These are phyloP conservation scores for Argentina anserina DNA, from an alignment of 306 rosid species.

Conservation along the genomic window DNA sequence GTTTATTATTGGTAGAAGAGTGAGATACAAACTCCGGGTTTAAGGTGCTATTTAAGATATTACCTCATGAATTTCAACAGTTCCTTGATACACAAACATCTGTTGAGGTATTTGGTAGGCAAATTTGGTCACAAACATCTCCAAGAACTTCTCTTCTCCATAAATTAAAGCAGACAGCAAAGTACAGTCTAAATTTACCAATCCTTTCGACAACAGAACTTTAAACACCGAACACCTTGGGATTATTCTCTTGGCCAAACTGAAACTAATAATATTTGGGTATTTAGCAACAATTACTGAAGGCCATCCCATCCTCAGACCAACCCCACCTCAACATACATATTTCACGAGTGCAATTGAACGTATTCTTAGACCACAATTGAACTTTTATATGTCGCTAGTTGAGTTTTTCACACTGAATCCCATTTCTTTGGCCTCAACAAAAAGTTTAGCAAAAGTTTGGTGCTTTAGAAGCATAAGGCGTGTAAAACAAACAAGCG, in stretches of 20 bases:
- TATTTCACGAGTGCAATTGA: conserved; percentile 27
- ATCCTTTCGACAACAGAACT: too few species aligned
- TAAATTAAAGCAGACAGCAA: too few species aligned
- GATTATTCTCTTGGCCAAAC: background rate
- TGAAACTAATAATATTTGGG: background rate
- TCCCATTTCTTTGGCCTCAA: conserved; percentile 35
- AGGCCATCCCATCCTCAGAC: conserved; percentile 28
- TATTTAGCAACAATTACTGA: background rate
- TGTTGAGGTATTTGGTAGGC: too few species aligned
- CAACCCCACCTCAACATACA: conserved; percentile 51
- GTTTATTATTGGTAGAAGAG: too few species aligned
- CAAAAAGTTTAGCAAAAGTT: background rate
- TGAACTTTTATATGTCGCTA: background rate
- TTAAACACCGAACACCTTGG: too few species aligned
- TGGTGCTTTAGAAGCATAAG: background rate
- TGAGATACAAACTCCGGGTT: too few species aligned
- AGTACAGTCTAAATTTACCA: too few species aligned
- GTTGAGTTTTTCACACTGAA: conserved; percentile 16
- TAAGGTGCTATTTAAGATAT: too few species aligned
- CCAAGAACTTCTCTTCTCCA: too few species aligned
- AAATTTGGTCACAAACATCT: too few species aligned
- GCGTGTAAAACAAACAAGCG: conserved; percentile 1
- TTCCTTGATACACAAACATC: too few species aligned
- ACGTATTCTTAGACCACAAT: conserved; percentile 13
- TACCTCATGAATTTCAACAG: too few species aligned